phyloP scores from a whole-genome alignment of 139 green algal species.

The Desmodesmus armatus region DNA sequence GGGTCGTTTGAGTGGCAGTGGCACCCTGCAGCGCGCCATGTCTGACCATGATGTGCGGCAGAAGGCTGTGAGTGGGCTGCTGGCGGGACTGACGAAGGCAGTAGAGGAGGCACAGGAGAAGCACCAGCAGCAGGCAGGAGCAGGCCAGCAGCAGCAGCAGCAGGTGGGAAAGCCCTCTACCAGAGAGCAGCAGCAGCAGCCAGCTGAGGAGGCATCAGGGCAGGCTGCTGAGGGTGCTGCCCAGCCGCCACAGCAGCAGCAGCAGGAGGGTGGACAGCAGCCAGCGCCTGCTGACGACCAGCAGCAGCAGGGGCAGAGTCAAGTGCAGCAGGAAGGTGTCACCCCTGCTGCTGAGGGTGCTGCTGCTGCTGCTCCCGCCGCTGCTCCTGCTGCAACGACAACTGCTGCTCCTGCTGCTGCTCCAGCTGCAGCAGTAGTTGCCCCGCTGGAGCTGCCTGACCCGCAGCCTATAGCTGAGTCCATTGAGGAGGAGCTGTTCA shows the following conservation, averaged over 20 bases:
- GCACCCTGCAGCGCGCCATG: background rate
- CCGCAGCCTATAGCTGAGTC: conserved; percentile 43
- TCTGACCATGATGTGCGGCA: conserved; percentile 52
- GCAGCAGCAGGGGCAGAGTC: background rate
- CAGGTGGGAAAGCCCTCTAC: conserved; percentile 25
- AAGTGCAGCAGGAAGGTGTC: background rate
- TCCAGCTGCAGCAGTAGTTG: background rate
- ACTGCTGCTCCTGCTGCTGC: background rate
- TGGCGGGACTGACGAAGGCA: conserved; percentile 39
- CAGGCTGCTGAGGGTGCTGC: too few relatives aligned
- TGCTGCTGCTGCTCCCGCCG: background rate
- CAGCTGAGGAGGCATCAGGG: background rate
- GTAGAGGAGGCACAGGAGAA: conserved; percentile 22
- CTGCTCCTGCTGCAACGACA: background rate
- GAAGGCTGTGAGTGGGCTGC: conserved; percentile 42
- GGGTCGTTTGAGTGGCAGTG: conserved; percentile 12
- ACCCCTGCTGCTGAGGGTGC: background rate
- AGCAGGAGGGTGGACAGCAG: conserved; percentile 6
- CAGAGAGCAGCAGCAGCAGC: background rate
- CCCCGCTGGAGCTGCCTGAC: conserved; percentile 43
- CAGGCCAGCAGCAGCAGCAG: background rate
- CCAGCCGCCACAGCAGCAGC: conserved; percentile 3
- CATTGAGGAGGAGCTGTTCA: conserved; percentile 66
- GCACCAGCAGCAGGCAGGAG: conserved; percentile 2
- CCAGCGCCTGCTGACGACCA: background rate